Evolutionary conservation across 495 filamentous ascomycete species (phyloP).

Genomic region (Penicillium paradoxum): DNA sequence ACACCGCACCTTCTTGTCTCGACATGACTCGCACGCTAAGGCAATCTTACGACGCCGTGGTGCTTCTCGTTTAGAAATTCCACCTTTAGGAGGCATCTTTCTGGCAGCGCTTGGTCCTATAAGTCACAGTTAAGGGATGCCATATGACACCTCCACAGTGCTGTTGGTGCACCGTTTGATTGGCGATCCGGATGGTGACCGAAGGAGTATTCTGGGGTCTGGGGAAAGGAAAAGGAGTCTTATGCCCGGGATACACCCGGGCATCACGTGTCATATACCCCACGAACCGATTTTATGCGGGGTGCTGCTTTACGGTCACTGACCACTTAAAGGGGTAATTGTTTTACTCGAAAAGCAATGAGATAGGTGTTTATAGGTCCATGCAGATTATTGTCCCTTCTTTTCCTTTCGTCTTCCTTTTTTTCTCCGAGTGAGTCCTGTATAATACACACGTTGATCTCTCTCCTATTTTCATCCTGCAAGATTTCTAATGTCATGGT

Average conservation of each 20-base stretch:
- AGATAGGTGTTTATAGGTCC: too few species aligned
- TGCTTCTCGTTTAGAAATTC: constrained; percentile 11
- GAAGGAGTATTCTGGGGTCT: not conserved
- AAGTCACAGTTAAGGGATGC: not conserved
- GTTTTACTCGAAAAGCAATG: too few species aligned
- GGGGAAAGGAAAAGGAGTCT: not conserved
- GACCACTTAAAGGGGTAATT: too few species aligned
- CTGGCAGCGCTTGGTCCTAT: not conserved
- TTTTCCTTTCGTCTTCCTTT: too few species aligned
- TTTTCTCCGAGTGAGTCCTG: too few species aligned
- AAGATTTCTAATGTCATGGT: not conserved
- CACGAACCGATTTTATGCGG: not conserved
- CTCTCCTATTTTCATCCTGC: not conserved
- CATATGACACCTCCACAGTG: not conserved
- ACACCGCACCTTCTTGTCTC: constrained; percentile 39
- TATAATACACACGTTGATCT: too few species aligned
- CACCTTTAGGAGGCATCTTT: constrained; percentile 16
- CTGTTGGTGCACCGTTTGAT: not conserved
- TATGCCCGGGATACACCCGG: not conserved
- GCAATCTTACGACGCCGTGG: constrained; percentile 26
- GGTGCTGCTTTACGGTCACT: too few species aligned
- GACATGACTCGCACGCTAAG: constrained; percentile 38
- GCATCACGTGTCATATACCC: not conserved
- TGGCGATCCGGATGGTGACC: constrained; percentile 1
- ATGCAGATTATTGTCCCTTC: too few species aligned